These are phyloP conservation scores for Xylaria venustula DNA, from an alignment of 495 filamentous ascomycete genomes.

Conservation along the genomic window DNA sequence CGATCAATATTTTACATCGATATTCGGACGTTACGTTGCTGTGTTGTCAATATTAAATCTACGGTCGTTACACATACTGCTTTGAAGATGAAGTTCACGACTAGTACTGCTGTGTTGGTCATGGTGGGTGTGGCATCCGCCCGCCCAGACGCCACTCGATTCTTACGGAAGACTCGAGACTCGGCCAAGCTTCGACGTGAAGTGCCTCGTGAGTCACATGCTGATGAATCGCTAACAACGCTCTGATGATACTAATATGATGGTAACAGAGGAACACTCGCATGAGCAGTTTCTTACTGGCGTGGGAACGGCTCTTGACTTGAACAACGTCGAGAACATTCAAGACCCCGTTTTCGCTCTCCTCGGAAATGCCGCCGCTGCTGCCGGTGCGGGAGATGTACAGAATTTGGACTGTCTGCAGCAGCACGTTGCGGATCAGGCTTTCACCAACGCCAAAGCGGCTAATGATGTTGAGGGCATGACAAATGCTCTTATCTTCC, in stretches of 20 bases:
- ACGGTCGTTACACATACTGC: slow-evolving; percentile 27
- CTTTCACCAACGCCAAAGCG: slow-evolving; percentile 68
- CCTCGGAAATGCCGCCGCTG: slow-evolving; percentile 60
- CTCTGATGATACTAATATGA: slow-evolving; percentile 6
- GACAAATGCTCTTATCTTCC: slow-evolving; percentile 59
- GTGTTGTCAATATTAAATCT: slow-evolving; percentile 22
- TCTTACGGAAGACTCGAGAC: slow-evolving; percentile 20
- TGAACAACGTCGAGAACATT: slow-evolving; percentile 62
- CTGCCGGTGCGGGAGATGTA: slow-evolving; percentile 55
- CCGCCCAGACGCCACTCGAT: slow-evolving; percentile 30
- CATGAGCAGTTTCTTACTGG: slow-evolving; percentile 55
- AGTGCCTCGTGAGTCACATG: slow-evolving; percentile 43
- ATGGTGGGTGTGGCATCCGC: slow-evolving; percentile 37
- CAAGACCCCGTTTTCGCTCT: slow-evolving; percentile 61
- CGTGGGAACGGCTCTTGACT: slow-evolving; percentile 44
- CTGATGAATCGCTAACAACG: neutral
- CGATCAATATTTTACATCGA: slow-evolving; percentile 1
- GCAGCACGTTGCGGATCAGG: slow-evolving; percentile 65
- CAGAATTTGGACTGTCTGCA: slow-evolving; percentile 63
- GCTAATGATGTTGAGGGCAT: slow-evolving; percentile 56
- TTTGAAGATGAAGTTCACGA: slow-evolving; percentile 48
- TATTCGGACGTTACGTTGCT: slow-evolving; percentile 8
- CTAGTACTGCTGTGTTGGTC: slow-evolving; percentile 36
- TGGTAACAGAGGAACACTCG: slow-evolving; percentile 53
- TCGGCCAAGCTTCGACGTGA: slow-evolving; percentile 43